Percentiles rank a stretch among this genome's conserved stretches.
Evolutionary conservation across 306 rosid species (phyloP).

Genomic region (Sophora flavescens): DNA sequence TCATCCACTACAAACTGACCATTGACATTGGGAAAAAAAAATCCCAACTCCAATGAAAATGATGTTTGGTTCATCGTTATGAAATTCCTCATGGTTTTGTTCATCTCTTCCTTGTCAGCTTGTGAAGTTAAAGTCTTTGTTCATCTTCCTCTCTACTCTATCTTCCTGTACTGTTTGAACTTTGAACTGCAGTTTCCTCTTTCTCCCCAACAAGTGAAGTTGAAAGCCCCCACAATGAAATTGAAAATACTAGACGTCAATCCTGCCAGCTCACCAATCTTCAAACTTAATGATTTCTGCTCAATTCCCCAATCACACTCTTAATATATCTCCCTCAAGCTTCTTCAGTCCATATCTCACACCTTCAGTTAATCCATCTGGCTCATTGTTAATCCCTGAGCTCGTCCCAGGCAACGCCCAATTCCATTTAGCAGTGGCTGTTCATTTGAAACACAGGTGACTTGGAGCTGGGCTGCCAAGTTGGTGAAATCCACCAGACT

Average conservation of each 20-base stretch:
- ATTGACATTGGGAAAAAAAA: background rate
- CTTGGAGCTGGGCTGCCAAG: background rate
- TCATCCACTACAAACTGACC: background rate
- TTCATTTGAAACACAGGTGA: background rate
- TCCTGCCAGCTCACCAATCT: conserved; percentile 16
- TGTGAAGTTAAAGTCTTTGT: background rate
- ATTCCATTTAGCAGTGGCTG: background rate
- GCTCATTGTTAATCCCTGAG: background rate
- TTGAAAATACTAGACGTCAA: background rate
- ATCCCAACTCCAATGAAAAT: background rate
- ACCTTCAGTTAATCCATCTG: background rate
- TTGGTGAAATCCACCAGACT: background rate
- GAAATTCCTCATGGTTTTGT: conserved; percentile 13
- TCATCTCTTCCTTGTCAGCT: background rate
- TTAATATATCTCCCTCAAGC: background rate
- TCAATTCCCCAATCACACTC: background rate
- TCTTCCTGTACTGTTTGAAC: conserved; percentile 13
- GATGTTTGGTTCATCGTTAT: conserved; percentile 3
- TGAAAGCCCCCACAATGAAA: background rate
- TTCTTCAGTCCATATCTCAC: conserved; percentile 12
- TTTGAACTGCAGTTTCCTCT: background rate
- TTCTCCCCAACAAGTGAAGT: conserved; percentile 13
- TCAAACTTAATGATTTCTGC: conserved; percentile 18
- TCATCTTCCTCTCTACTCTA: background rate
- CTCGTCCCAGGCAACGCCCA: background rate